phyloP scores from a whole-genome alignment of 345 rosid genomes.

The Salix purpurea region DNA sequence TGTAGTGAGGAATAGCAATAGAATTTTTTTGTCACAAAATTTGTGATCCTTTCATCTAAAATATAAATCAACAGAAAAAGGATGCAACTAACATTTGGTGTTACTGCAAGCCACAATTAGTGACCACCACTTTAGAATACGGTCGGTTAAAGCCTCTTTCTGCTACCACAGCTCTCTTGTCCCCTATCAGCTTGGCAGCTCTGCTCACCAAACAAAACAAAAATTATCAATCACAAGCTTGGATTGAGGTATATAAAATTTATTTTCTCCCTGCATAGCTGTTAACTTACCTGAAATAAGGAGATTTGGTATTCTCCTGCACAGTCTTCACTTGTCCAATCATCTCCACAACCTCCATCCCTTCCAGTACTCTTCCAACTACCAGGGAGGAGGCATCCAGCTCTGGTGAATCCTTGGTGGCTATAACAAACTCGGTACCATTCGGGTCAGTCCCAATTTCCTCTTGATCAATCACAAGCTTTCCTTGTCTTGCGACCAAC shows the following conservation, averaged over 20 bases:
- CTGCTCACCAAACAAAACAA: conserved; percentile 32
- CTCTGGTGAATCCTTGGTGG: conserved; percentile 68
- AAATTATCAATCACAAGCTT: too few species aligned
- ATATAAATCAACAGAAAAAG: conserved; percentile 3
- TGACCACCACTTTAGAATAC: conserved; percentile 65
- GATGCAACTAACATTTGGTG: background rate
- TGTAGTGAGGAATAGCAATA: conserved; percentile 18
- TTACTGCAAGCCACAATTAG: conserved; percentile 65
- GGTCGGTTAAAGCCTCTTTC: conserved; percentile 91
- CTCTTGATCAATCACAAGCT: conserved; percentile 66
- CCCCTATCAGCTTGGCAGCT: conserved; percentile 82
- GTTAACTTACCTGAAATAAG: conserved; percentile 70
- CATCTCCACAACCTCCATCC: conserved; percentile 64
- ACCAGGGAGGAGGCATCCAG: conserved; percentile 70
- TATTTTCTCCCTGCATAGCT: too few species aligned
- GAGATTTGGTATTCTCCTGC: conserved; percentile 71
- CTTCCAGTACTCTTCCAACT: conserved; percentile 71
- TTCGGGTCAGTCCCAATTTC: conserved; percentile 55
- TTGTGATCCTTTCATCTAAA: conserved; percentile 2
- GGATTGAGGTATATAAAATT: too few species aligned
- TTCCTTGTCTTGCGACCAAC: conserved; percentile 70
- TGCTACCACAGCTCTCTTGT: conserved; percentile 85
- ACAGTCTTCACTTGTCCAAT: conserved; percentile 70
- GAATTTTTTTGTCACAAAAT: background rate
- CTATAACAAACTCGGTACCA: conserved; percentile 76